Evolutionary conservation across 805 yeast genomes (phyloP).

Genomic region (Maudiozyma pseudohumilis): DNA sequence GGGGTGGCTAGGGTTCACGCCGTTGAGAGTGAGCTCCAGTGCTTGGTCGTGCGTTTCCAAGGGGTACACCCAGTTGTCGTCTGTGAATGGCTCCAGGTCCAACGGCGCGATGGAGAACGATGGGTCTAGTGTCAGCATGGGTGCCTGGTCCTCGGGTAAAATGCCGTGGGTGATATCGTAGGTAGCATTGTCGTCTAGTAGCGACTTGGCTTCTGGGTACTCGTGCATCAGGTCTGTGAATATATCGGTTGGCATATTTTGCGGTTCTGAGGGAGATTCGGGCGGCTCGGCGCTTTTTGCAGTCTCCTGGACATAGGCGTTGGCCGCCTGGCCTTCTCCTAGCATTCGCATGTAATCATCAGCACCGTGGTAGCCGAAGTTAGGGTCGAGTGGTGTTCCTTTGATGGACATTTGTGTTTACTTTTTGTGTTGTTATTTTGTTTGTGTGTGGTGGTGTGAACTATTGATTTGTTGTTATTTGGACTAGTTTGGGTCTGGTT

Average conservation of each 20-base stretch:
- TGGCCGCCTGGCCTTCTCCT: slow-evolving; percentile 9
- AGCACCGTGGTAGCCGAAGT: slow-evolving; percentile 4
- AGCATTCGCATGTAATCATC: slow-evolving; percentile 6
- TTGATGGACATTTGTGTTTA: neutral
- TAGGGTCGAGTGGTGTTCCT: slow-evolving; percentile 1
- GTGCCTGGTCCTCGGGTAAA: too few relatives aligned
- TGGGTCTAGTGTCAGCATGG: too few relatives aligned
- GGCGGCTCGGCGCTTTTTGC: neutral
- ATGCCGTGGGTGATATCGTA: too few relatives aligned
- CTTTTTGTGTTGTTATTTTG: neutral
- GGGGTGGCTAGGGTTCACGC: too few relatives aligned
- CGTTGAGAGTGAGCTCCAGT: too few relatives aligned
- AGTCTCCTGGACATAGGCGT: slow-evolving; percentile 5
- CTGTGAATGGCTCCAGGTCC: too few relatives aligned
- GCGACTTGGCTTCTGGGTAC: slow-evolving; percentile 5
- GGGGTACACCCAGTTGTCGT: too few relatives aligned
- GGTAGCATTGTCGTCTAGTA: slow-evolving; percentile 7
- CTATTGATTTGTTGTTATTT: neutral
- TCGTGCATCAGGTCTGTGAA: neutral
- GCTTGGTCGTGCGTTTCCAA: too few relatives aligned
- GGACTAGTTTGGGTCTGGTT: neutral
- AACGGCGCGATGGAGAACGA: too few relatives aligned
- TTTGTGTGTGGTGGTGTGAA: neutral
- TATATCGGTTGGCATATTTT: slow-evolving; percentile 9
- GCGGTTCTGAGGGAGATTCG: slow-evolving; percentile 2